Percentiles rank a stretch among this genome's conserved stretches.
Conservation (phyloP, 768 basidiomycete species). For the Tulasnella sp. region DNA sequence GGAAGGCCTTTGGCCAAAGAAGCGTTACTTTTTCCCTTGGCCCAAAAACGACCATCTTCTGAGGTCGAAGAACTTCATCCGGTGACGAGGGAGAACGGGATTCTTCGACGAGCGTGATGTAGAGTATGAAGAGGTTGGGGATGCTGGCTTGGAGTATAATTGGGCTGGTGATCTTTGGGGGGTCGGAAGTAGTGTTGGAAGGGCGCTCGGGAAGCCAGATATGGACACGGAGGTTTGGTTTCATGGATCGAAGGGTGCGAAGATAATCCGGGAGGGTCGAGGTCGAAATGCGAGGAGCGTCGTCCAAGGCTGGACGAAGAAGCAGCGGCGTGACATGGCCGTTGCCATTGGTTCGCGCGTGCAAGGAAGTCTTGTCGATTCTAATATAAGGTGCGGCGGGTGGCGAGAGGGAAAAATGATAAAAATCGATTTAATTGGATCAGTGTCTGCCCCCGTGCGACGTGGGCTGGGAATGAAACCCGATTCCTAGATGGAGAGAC, state of each 20-base stretch:
- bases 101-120: not conserved
- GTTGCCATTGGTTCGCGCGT: not conserved
- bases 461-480: not conserved
- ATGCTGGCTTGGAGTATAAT: not conserved
- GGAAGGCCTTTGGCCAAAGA: not conserved
- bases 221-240: constrained; percentile 18
- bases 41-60: constrained; percentile 23
- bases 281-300: not conserved
- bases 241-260: constrained; percentile 1
- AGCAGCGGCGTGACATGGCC: not conserved
- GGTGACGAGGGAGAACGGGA: not conserved
- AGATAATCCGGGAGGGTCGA: constrained; percentile 20
- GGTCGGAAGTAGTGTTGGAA: not conserved
- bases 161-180: not conserved
- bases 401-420: not conserved
- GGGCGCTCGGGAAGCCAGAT: constrained; percentile 4
- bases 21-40: constrained; percentile 18
- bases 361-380: constrained; percentile 12
- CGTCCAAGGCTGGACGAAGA: not conserved
- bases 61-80: constrained; percentile 4
- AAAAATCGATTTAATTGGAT: constrained; percentile 10
- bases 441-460: not conserved
- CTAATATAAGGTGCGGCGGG: not conserved
- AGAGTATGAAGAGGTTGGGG: constrained; percentile 16
- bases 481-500: constrained; percentile 10